Evolutionary conservation across 2,329 filamentous ascomycete genomes (phyloP).

Genomic region (Sarocladium brachiariae): DNA sequence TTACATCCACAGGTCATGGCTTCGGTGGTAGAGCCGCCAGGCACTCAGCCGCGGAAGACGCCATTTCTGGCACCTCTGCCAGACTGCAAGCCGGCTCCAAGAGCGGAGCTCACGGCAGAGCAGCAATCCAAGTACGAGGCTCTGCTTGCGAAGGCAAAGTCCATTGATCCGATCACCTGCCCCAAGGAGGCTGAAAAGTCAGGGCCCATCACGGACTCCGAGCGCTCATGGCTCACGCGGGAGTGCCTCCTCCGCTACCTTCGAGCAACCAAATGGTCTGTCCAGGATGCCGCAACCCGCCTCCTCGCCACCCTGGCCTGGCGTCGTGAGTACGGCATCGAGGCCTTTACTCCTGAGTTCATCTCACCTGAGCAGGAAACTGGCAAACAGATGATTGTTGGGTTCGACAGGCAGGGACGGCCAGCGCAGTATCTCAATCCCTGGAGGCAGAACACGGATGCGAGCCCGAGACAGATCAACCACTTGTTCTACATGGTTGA

Average conservation of each 20-base stretch:
- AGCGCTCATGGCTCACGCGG: constrained; percentile 83
- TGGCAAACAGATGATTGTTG: constrained; percentile 85
- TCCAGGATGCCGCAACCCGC: constrained; percentile 69
- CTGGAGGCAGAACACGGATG: constrained; percentile 85
- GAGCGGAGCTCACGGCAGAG: constrained; percentile 60
- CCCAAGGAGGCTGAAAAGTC: constrained; percentile 51
- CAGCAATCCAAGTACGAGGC: constrained; percentile 76
- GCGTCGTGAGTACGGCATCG: constrained; percentile 84
- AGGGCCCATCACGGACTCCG: constrained; percentile 65
- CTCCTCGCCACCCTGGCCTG: constrained; percentile 75
- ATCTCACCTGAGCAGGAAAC: constrained; percentile 94
- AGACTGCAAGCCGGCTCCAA: constrained; percentile 48
- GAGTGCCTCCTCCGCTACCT: constrained; percentile 93
- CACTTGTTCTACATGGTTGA: constrained; percentile 97
- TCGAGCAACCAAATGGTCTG: constrained; percentile 85
- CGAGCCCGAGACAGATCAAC: constrained; percentile 78
- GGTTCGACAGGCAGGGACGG: constrained; percentile 78
- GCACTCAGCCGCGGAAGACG: constrained; percentile 33
- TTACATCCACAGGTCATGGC: too few species aligned
- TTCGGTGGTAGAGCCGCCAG: neutral
- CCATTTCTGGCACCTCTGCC: constrained; percentile 54
- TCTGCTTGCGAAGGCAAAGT: constrained; percentile 62
- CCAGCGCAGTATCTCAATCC: constrained; percentile 89
- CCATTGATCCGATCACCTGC: constrained; percentile 58
- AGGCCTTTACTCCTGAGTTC: constrained; percentile 73